Conservation (phyloP, 306 rosid species). For the Rosa lucieae region DNA sequence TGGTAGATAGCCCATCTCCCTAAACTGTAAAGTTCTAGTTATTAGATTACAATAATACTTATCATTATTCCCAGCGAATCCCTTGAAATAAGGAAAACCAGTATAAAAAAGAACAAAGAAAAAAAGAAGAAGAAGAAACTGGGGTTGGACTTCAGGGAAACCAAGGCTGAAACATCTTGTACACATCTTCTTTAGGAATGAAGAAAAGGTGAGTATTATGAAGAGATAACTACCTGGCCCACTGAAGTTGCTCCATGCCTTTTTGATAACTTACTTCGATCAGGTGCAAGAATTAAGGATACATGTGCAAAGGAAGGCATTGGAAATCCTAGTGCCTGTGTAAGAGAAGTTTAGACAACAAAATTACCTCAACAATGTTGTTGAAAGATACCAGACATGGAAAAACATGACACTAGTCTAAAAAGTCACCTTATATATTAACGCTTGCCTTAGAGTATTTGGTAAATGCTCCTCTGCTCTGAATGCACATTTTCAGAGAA, state of each 20-base stretch:
- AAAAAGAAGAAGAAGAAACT: not conserved
- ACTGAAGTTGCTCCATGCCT: constrained; percentile 99
- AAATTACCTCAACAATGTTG: not conserved
- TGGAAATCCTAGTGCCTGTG: constrained; percentile 19
- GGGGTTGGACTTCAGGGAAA: constrained; percentile 6
- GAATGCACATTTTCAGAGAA: constrained; percentile 4
- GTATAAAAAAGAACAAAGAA: not conserved
- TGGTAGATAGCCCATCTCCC: constrained; percentile 97
- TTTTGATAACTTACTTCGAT: constrained; percentile 92
- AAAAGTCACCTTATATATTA: constrained; percentile 72
- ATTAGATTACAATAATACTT: not conserved
- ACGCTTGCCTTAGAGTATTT: constrained; percentile 43
- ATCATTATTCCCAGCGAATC: not conserved
- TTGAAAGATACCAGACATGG: not conserved
- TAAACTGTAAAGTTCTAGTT: constrained; percentile 48
- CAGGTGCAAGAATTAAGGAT: constrained; percentile 96
- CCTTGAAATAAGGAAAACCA: not conserved
- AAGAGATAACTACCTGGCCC: constrained; percentile 18
- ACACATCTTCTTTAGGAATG: not conserved
- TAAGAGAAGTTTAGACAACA: not conserved
- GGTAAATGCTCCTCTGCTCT: constrained; percentile 31
- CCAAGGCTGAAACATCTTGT: not conserved
- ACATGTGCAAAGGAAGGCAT: constrained; percentile 56
- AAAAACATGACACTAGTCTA: constrained; percentile 3
- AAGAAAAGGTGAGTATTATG: not conserved